Conservation (phyloP, 2,329 filamentous ascomycete genomes). For the Albifimbria verrucaria region DNA sequence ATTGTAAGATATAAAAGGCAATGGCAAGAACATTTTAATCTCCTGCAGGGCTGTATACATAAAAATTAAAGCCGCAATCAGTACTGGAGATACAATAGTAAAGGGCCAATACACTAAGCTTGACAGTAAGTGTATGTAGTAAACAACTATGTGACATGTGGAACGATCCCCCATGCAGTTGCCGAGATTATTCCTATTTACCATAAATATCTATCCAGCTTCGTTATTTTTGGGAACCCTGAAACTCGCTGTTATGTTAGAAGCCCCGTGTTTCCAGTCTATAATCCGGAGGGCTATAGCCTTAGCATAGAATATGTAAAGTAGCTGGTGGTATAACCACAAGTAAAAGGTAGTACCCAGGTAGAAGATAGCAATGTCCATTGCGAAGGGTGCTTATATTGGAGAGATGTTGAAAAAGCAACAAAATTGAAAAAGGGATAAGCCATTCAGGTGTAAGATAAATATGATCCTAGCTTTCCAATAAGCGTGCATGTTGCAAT, state of each 20-base stretch:
- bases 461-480: too few relatives aligned
- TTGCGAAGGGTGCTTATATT: slow-evolving; percentile 24
- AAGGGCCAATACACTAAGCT: not conserved
- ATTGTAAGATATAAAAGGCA: not conserved
- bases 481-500: too few relatives aligned
- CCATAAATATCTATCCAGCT: not conserved
- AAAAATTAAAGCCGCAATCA: not conserved
- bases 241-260: slow-evolving; percentile 13
- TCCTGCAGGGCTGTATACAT: not conserved
- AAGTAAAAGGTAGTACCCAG: slow-evolving; percentile 11
- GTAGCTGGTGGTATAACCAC: slow-evolving; percentile 24
- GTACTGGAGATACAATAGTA: not conserved
- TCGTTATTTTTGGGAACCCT: slow-evolving; percentile 24
- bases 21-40: not conserved
- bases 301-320: not conserved
- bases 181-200: slow-evolving; percentile 17
- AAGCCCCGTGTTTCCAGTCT: not conserved
- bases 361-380: slow-evolving; percentile 24
- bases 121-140: too few relatives aligned
- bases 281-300: not conserved
- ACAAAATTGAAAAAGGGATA: slow-evolving; percentile 5
- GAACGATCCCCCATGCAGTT: slow-evolving; percentile 29
- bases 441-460: too few relatives aligned
- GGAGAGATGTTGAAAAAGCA: slow-evolving; percentile 26
- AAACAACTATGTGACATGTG: too few relatives aligned